A percentile compares a stretch with the other conserved stretches of the same genome.
These are phyloP conservation scores for Phytophthora nicotianae DNA, from an alignment of 352 stramenopile species.

Conservation along the genomic window DNA sequence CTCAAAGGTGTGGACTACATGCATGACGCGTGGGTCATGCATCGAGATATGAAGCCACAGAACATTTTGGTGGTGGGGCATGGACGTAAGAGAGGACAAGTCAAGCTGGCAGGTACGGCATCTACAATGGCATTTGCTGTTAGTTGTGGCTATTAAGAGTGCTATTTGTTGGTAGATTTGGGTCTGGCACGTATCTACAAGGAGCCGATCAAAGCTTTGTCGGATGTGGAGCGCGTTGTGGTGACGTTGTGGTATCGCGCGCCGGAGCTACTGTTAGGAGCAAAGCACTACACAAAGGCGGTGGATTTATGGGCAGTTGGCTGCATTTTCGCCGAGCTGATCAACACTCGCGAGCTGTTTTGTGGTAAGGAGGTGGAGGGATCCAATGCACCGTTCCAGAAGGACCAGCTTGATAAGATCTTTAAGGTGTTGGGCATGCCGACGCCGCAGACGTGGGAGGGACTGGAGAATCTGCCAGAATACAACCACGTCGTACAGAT, in stretches of 20 bases:
- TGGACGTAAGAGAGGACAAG: constrained; percentile 77
- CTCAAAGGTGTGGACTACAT: constrained; percentile 94
- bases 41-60: constrained; percentile 94
- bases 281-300: constrained; percentile 92
- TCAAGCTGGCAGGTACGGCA: constrained; percentile 74
- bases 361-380: constrained; percentile 88
- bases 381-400: constrained; percentile 89
- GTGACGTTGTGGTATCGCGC: constrained; percentile 97
- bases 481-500: constrained; percentile 87
- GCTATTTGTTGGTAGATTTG: constrained; percentile 55
- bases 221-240: constrained; percentile 91
- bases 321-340: constrained; percentile 95
- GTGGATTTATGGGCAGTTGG: constrained; percentile 97
- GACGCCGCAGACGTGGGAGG: constrained; percentile 83
- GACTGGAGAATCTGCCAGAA: constrained; percentile 82
- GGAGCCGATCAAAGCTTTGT: constrained; percentile 88
- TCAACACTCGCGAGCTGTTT: constrained; percentile 88
- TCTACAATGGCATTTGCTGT: not conserved
- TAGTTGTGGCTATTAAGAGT: not conserved
- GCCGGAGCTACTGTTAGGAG: constrained; percentile 93
- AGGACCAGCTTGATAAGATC: constrained; percentile 91
- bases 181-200: constrained; percentile 89
- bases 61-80: constrained; percentile 93
- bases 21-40: constrained; percentile 93
- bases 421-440: constrained; percentile 92